Conservation (phyloP, 176 grass and related monocot species). For the Raddia guianensis region DNA sequence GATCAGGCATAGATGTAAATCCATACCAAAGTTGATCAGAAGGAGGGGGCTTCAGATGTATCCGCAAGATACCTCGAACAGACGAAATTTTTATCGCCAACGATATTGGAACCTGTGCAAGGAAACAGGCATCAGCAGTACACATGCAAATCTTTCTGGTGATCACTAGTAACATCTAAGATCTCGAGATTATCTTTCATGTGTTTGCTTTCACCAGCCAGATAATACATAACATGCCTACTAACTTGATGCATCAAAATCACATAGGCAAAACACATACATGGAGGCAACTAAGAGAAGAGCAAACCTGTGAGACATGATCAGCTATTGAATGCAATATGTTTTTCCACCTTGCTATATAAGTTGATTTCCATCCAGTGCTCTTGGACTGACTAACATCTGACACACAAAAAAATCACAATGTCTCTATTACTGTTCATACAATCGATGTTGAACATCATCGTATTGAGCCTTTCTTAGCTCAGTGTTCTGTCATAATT, state of each 20-base stretch:
- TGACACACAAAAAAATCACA: conserved; percentile 47
- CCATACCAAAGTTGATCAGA: conserved; percentile 97
- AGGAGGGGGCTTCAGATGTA: conserved; percentile 87
- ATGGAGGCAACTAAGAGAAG: conserved; percentile 13
- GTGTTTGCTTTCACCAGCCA: conserved; percentile 18
- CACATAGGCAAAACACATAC: not conserved
- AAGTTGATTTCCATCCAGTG: conserved; percentile 74
- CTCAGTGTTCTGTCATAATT: not conserved
- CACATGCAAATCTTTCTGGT: not conserved
- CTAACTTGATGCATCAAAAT: not conserved
- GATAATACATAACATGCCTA: conserved; percentile 2
- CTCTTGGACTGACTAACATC: conserved; percentile 67
- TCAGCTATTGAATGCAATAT: conserved; percentile 90
- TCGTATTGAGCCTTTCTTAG: not conserved
- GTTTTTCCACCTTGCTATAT: conserved; percentile 79
- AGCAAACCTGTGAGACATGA: conserved; percentile 92
- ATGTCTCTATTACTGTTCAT: conserved; percentile 35
- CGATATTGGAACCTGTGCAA: conserved; percentile 78
- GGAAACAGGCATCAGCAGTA: conserved; percentile 21
- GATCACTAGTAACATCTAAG: not conserved
- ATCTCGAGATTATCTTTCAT: not conserved
- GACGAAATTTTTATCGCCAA: conserved; percentile 72
- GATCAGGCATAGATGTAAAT: conserved; percentile 78
- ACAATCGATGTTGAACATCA: conserved; percentile 9
- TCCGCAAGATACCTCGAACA: conserved; percentile 65